Base-by-base conservation (phyloP, 2,329 filamentous ascomycete species). In the Cladosporium oxysporum region DNA sequence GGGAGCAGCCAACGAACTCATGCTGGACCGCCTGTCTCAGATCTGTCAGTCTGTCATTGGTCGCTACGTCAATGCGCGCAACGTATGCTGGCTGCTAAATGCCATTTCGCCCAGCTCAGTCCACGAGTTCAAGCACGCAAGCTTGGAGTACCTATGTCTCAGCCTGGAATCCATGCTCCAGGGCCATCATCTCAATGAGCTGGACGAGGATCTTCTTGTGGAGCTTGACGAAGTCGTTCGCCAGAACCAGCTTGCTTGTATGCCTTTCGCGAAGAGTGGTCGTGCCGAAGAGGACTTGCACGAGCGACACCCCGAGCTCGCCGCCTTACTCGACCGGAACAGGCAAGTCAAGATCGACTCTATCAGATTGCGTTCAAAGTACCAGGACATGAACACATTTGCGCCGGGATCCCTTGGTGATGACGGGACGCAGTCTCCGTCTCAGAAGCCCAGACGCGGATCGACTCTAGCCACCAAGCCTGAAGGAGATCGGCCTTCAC, bases 111-210 rank as follows among this genome's bases (percentile, higher is more conserved):
- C 91, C 2, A 96, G 91, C 75, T 90, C 90, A 0, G 88, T 97
- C 6, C 87, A 87, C 0, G 88, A 91, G 65, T 97, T 99, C 80
- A 97, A 96, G 77, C 87, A 95, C 71, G 90, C 91, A 11, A 91
- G 91, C 0, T 81, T 98, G 33, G 92, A 97, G 76, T 99, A 97
- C 75, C 88, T 97, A 26, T 97, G 93, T 72, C 81, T 97, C 53
- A 96, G 97, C 73, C 83, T 98, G 66, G 95, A 99, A 77, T 88
- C 89, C 7, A 92, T 98, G 84, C 87, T 99, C 60, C 93, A 97
- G 74, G 97, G 96, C 69, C 86, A 87, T 71, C 84, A 94, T 18
- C 84, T 99, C 2, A 91, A 96, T 70, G 90, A 92, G 66, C 85
- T 99, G 18, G 93, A 98, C 63, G 87, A 91, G 50, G 90, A 96